phyloP scores from a whole-genome alignment of 2,329 filamentous ascomycete species.

The Parastagonospora nodorum region DNA sequence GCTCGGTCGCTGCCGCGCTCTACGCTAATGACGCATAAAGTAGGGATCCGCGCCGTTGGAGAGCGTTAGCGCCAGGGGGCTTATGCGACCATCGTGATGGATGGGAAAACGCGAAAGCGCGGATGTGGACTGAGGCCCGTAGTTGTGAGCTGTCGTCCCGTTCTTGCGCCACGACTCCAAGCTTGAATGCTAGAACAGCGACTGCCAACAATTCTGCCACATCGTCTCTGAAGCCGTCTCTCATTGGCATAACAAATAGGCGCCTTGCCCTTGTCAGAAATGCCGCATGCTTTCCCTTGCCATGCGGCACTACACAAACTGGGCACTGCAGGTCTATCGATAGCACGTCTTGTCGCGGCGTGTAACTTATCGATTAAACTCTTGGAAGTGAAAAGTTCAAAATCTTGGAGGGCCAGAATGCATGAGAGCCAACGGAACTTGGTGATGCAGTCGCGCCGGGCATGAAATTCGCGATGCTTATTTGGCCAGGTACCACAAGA shows the following conservation, averaged over 20 bases:
- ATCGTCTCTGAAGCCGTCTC: too few relatives aligned
- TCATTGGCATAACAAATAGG: too few relatives aligned
- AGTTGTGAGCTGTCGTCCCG: neutral
- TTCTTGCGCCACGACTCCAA: too few relatives aligned
- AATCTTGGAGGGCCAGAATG: neutral
- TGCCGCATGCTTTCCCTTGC: too few relatives aligned
- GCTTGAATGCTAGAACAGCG: too few relatives aligned
- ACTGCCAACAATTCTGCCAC: too few relatives aligned
- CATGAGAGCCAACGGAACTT: too few relatives aligned
- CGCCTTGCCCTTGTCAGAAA: too few relatives aligned
- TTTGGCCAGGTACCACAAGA: neutral
- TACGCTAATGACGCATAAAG: conserved; percentile 1
- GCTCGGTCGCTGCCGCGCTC: neutral
- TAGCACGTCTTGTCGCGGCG: too few relatives aligned
- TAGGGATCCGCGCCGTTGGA: conserved; percentile 1
- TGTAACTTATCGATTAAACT: neutral
- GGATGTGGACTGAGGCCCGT: neutral
- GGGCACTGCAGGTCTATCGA: too few relatives aligned
- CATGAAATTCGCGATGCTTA: neutral
- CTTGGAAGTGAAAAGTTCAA: neutral
- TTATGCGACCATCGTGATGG: neutral
- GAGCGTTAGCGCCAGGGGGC: neutral
- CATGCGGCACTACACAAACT: too few relatives aligned
- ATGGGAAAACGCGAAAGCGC: neutral
- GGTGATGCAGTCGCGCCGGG: neutral